Evolutionary conservation across 2,329 filamentous ascomycete genomes (phyloP).

Genomic region (Colletotrichum tofieldiae): DNA sequence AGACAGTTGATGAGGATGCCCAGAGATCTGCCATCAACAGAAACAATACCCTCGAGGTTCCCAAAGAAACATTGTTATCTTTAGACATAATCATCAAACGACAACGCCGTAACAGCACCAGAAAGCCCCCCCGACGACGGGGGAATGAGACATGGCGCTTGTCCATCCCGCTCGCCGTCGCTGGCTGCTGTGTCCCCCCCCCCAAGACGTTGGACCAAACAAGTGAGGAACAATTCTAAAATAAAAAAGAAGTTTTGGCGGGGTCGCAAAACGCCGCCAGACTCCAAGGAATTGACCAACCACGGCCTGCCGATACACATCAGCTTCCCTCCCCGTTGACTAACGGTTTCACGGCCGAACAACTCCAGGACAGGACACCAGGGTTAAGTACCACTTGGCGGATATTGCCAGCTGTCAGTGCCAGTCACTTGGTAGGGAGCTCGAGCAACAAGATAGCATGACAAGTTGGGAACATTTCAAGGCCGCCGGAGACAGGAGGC

Average conservation of each 20-base stretch:
- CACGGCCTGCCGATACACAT: conserved; percentile 49
- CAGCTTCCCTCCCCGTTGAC: conserved; percentile 37
- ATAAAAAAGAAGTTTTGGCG: conserved; percentile 23
- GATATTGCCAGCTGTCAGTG: neutral
- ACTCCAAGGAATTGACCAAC: conserved; percentile 51
- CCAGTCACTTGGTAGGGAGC: neutral
- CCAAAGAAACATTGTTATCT: conserved; percentile 29
- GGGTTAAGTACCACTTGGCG: neutral
- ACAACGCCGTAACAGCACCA: neutral
- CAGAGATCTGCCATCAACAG: conserved; percentile 37
- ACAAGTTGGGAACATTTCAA: neutral
- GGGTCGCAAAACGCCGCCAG: conserved; percentile 36
- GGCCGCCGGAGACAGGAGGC: neutral
- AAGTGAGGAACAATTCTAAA: conserved; percentile 7
- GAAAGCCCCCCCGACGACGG: conserved; percentile 6
- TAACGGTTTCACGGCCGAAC: conserved; percentile 21
- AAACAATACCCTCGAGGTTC: conserved; percentile 15
- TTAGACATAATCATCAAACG: conserved; percentile 11
- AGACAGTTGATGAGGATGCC: conserved; percentile 35
- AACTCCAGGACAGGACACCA: neutral
- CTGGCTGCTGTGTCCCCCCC: neutral
- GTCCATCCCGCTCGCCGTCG: conserved; percentile 2
- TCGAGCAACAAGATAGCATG: neutral
- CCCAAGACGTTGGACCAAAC: conserved; percentile 17
- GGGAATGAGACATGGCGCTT: conserved; percentile 23